Percentiles rank a stretch among this genome's conserved stretches.
Conservation (phyloP, 2,329 filamentous ascomycete species). For the Diplodia intermedia region DNA sequence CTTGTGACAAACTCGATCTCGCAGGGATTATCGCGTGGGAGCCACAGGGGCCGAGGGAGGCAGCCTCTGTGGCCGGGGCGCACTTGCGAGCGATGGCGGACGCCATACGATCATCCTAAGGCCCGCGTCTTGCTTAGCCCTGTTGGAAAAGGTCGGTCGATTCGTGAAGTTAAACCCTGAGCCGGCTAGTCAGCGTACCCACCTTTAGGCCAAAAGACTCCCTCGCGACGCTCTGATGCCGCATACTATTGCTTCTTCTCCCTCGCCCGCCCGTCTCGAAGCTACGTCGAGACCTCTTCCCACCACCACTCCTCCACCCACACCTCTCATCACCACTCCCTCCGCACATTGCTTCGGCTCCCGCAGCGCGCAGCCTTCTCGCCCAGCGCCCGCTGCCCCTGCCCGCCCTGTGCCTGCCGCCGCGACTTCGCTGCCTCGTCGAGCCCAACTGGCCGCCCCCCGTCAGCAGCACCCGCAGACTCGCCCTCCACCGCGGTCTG, state of each 20-base stretch:
- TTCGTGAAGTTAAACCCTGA: constrained; percentile 33
- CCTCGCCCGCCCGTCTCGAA: constrained; percentile 29
- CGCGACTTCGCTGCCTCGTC: constrained; percentile 23
- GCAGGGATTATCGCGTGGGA: constrained; percentile 33
- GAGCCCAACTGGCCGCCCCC: constrained; percentile 19
- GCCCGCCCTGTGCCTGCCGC: constrained; percentile 30
- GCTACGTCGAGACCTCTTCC: constrained; percentile 13
- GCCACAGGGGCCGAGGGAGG: constrained; percentile 33
- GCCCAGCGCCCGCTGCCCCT: constrained; percentile 34
- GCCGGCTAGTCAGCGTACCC: constrained; percentile 32
- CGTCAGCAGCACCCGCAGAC: constrained; percentile 13
- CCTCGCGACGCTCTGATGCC: constrained; percentile 32
- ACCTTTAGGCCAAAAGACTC: constrained; percentile 33
- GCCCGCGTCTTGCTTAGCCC: constrained; percentile 32
- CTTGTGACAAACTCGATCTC: constrained; percentile 33
- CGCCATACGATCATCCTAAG: constrained; percentile 32
- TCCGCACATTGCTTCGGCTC: constrained; percentile 15
- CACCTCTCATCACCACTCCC: constrained; percentile 32
- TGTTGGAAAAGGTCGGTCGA: constrained; percentile 31
- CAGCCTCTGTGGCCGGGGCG: constrained; percentile 25
- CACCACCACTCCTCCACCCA: constrained; percentile 31
- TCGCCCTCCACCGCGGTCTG: constrained; percentile 28
- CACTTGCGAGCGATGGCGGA: constrained; percentile 30
- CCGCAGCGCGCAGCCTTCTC: constrained; percentile 18
- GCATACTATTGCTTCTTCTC: constrained; percentile 32